Evolutionary conservation across 495 filamentous ascomycete species (phyloP).

Genomic region (Daldinia decipiens): DNA sequence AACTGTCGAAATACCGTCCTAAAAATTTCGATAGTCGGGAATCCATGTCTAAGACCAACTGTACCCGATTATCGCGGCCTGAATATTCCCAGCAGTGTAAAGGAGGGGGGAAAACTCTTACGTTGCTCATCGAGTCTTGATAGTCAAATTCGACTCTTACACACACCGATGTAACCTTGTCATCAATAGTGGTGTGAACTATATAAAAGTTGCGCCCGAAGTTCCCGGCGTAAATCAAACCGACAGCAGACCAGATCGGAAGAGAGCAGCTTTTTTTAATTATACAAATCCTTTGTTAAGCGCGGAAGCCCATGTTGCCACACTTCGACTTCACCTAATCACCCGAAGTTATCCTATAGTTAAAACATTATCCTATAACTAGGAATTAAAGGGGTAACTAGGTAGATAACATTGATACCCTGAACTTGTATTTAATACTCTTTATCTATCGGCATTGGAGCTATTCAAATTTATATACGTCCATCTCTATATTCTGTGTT

Average conservation of each 20-base stretch:
- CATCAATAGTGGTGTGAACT: not conserved
- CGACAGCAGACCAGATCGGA: not conserved
- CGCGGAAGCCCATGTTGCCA: not conserved
- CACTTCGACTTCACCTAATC: too few species aligned
- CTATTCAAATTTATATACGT: slow-evolving; percentile 8
- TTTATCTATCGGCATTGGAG: not conserved
- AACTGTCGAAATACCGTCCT: not conserved
- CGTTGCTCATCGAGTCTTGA: not conserved
- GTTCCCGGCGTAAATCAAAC: not conserved
- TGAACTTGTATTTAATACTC: not conserved
- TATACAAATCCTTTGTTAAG: not conserved
- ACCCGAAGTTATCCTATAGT: not conserved
- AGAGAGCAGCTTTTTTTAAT: not conserved
- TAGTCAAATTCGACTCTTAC: not conserved
- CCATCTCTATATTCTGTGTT: slow-evolving; percentile 1
- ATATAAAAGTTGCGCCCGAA: not conserved
- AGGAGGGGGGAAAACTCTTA: not conserved
- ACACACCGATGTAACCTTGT: not conserved
- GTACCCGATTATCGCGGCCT: not conserved
- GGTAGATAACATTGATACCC: not conserved
- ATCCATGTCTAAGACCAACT: slow-evolving; percentile 1
- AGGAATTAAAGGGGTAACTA: not conserved
- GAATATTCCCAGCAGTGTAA: not conserved
- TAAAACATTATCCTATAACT: too few species aligned
- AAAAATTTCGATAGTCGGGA: slow-evolving; percentile 3